Evolutionary conservation across 169 alveolate genomes (phyloP).

Genomic region (Eimeria nieschulzi): DNA sequence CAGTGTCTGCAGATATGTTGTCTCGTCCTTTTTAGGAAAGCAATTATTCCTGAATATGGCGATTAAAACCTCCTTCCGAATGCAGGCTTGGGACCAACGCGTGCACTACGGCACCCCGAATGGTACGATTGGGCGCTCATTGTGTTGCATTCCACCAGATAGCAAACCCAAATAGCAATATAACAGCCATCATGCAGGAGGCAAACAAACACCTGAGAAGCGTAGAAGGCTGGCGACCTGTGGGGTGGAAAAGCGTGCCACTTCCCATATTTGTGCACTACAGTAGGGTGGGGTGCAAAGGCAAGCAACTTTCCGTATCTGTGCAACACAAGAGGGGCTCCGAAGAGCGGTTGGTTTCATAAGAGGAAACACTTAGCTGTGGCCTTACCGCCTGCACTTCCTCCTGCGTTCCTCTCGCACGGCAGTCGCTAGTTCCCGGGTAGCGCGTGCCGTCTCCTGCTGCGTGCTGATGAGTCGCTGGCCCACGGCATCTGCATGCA

Average conservation of each 20-base stretch:
- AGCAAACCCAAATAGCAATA: slow-evolving; percentile 10
- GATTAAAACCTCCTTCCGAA: no score
- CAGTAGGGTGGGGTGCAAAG: no score
- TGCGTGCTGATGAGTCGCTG: neutral
- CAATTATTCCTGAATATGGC: no score
- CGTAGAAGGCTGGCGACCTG: neutral
- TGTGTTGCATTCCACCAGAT: slow-evolving; percentile 39
- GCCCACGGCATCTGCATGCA: slow-evolving; percentile 31
- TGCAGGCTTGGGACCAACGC: no score
- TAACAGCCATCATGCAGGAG: neutral
- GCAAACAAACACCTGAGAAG: slow-evolving; percentile 47
- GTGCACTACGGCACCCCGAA: no score
- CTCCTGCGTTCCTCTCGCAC: slow-evolving; percentile 26
- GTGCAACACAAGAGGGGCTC: no score
- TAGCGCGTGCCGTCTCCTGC: slow-evolving; percentile 31
- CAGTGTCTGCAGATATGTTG: no score
- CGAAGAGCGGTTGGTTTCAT: no score
- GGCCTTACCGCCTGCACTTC: slow-evolving; percentile 31
- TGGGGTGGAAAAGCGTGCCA: neutral
- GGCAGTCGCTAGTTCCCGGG: slow-evolving; percentile 35
- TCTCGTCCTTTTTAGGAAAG: no score
- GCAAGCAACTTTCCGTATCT: no score
- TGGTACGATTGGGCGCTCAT: neutral
- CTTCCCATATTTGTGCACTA: no score
- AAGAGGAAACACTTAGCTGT: no score